Base-by-base conservation (phyloP, 2,329 filamentous ascomycete species). In the Aspergillus versicolor region DNA sequence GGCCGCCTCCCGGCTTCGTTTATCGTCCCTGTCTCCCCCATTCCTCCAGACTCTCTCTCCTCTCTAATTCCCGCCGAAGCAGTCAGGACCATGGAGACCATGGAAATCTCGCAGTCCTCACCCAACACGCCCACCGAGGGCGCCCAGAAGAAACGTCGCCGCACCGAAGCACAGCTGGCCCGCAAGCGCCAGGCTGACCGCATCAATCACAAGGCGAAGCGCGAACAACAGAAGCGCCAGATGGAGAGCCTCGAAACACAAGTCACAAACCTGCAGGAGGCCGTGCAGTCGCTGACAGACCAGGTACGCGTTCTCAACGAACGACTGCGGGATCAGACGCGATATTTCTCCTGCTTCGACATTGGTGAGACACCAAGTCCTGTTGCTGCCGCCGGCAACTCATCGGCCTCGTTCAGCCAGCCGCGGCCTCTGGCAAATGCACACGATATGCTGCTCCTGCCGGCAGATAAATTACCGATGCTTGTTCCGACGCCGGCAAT, bases 201-300 rank as follows among this genome's bases (percentile, higher is more conserved):
- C n/a, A 57, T 57, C 50, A 57, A 57, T 22, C 55, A 57, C 55
- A 57, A 57, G 17, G 55, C 55, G 4, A 57, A 57, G 21, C 55
- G 55, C 37, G 55, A 57, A 38, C 55, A 57, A 45, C 55, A 57
- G 50, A 57, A 57, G 41, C 50, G 55, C 11, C 55, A 57, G 50
- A 57, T 57, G 55, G 55, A 57, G 38, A 57, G 48, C 32, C 50
- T 57, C 3, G 55, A 57, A 38, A 57, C 55, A 4, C 55, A 57
- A 21, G 55, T 57, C 44, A 42, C 38, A 3, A 57, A 50, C 13
- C 40, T 57, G 27, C 55, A 57, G 38, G 37, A 57, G 32, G 55
- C 55, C 7, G 55, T 57, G 13, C 55, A 54, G 40, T 49, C 50
- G 12, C 45, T 57, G 19, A 57, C 55, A 4, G 55, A 57, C 12